Base-by-base conservation (phyloP, 768 basidiomycete genomes). In the Pleurotus sapidus region DNA sequence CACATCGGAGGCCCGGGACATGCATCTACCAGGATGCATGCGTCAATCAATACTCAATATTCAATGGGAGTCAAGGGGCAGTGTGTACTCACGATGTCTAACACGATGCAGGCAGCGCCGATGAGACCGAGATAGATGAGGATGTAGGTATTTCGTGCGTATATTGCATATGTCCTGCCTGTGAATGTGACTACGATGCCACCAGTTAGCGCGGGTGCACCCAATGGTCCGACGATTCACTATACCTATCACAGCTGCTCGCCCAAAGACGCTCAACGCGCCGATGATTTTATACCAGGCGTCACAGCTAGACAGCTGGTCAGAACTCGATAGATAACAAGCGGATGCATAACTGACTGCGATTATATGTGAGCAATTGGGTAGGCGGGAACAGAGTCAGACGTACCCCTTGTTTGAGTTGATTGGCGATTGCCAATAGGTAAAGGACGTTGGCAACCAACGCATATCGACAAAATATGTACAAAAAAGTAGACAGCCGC, bases 391-490 rank as follows among this genome's bases (percentile, higher is more conserved):
- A 8, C 25, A 2, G 49, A 18, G 1, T 8, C 15, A 25, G 23
- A 53, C 61, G 17, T 27, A 65, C 68, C 66, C 59, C 64, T 7
- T 56, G 55, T 9, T 55, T 54, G 1, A 71, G 57, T 40, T 62
- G 61, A 18, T 64, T 50, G 0, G 61, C 47, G 0, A 72, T 67
- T n/a, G 61, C 66, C 11, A 74, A 60, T 0, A 72, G 61, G 56
- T 69, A 73, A 8, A 73, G 57, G 6, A 72, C 55, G 45, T 74
- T 74, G 4, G 66, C 72, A 3, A 69, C 30, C 25, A 74, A 61
- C 2, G 70, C 72, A 46, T 74, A 74, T 27, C 72, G 70, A 49
- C 70, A 74, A 8, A 68, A 60, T 24, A 68, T 58, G 59, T 72
- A 73, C 23, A 73, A 65, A 20, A 66, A 49, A 0, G 69, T 73